Base-by-base conservation (phyloP, 1,139 yeast species). In the Pichia sp. region DNA sequence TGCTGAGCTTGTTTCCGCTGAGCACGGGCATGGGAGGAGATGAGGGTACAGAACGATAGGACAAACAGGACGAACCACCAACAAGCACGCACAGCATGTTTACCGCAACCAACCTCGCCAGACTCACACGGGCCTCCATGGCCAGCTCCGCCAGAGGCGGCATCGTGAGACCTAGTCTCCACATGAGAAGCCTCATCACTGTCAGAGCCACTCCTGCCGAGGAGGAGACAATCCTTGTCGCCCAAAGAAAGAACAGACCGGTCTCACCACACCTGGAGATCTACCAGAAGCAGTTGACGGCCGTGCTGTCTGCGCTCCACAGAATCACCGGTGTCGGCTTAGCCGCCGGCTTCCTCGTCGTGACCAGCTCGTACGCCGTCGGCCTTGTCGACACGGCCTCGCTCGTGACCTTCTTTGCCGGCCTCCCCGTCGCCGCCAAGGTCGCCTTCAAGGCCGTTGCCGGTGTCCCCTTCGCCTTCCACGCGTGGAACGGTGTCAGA, bases 181-280 rank as follows among this genome's bases (percentile, higher is more conserved):
- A 58, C 30, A 55, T 60, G 51, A 76, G 84, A 71, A 62, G 67
- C 48, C 63, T 81, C 56, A 69, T 84, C 54, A 80, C 91, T 31
- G 81, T 85, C 62, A 73, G 78, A 65, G 79, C 91, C 47, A 75
- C 89, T 46, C 78, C 78, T 51, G 80, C 75, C 30, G 81, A 82
- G 65, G 95, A 87, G 66, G 80, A 85, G 63, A 81, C 79, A 48
- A 78, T 91, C 58, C 80, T 93, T 61, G 79, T 83, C 57, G 83
- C 85, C 54, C 99, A 93, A 76, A 84, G 99, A 73, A 79, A 78
- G 64, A 81, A 83, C 74, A 85, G 99, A 75, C 99, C 99, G 48
- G 75, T 80, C 41, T 91, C 97, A 46, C 99, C 99, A 57, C 96
- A 93, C 72, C 79, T 93, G 70, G 75, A 84, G 58, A 92, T 93